phyloP scores from a whole-genome alignment of 2,329 filamentous ascomycete species.

The Parascedosporium putredinis region DNA sequence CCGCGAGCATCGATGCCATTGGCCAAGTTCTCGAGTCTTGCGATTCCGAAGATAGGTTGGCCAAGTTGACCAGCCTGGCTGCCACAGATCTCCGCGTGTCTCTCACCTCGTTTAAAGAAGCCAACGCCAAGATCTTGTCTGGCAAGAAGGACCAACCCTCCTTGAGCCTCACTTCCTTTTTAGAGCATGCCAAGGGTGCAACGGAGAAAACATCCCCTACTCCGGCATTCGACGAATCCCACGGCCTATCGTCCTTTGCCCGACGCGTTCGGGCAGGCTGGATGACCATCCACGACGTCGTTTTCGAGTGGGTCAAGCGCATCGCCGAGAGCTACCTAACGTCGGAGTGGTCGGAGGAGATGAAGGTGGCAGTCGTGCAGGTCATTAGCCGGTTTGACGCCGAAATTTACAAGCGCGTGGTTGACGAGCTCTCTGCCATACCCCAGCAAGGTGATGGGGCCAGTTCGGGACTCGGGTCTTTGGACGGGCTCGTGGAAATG shows the following conservation, averaged over 20 bases:
- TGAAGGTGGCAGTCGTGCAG: constrained; percentile 47
- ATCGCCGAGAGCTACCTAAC: constrained; percentile 40
- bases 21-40: constrained; percentile 42
- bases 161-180: constrained; percentile 48
- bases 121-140: constrained; percentile 41
- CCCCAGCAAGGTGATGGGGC: neutral
- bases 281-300: constrained; percentile 45
- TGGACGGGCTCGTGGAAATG: constrained; percentile 37
- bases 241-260: constrained; percentile 42
- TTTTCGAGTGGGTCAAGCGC: constrained; percentile 46
- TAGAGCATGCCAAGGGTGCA: constrained; percentile 51
- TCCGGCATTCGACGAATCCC: constrained; percentile 39
- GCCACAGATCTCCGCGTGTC: constrained; percentile 39
- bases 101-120: constrained; percentile 40
- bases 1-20: constrained; percentile 31
- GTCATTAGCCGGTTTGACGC: constrained; percentile 44
- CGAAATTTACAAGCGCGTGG: constrained; percentile 36
- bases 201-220: constrained; percentile 38
- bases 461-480: constrained; percentile 4
- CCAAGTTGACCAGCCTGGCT: constrained; percentile 34
- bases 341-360: constrained; percentile 46
- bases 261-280: constrained; percentile 36
- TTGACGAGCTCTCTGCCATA: constrained; percentile 25
- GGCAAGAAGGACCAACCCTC: constrained; percentile 41
- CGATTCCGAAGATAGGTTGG: constrained; percentile 37